phyloP scores from a whole-genome alignment of 208 protist genomes.

The Trypanosoma melophagium region DNA sequence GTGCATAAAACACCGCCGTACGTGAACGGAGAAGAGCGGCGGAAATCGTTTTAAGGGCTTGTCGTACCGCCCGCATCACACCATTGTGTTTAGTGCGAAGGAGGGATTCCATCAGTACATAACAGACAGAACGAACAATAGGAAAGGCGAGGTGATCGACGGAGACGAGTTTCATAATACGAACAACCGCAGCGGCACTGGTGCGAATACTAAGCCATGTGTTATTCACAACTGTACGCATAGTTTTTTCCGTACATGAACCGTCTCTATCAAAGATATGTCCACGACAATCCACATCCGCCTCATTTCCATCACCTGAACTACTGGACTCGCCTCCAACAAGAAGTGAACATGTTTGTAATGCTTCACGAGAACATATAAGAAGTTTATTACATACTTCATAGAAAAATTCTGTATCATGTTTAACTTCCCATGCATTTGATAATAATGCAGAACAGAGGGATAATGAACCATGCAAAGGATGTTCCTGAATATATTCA shows the following conservation, averaged over 20 bases:
- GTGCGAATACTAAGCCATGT: conserved; percentile 86
- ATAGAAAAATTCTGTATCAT: conserved; percentile 4
- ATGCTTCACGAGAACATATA: conserved; percentile 43
- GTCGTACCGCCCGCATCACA: conserved; percentile 80
- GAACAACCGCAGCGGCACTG: conserved; percentile 41
- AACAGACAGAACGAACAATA: conserved; percentile 43
- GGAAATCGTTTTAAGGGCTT: conserved; percentile 53
- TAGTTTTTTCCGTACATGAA: conserved; percentile 41
- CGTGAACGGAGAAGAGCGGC: conserved; percentile 68
- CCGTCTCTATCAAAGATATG: conserved; percentile 72
- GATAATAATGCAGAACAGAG: conserved; percentile 58
- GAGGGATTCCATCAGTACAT: conserved; percentile 67
- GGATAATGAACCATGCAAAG: conserved; percentile 70
- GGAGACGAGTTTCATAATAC: conserved; percentile 36
- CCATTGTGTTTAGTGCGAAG: conserved; percentile 91
- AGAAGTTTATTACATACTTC: conserved; percentile 44
- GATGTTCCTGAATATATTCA: conserved; percentile 54
- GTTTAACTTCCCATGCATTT: conserved; percentile 26
- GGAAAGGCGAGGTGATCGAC: conserved; percentile 43
- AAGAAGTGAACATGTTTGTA: conserved; percentile 37
- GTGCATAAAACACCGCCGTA: conserved; percentile 38
- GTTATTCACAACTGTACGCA: conserved; percentile 89
- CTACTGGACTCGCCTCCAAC: conserved; percentile 21
- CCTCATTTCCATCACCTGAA: conserved; percentile 24
- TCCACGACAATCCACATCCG: conserved; percentile 83